These are phyloP conservation scores for Populus deltoides DNA, from an alignment of 345 rosid genomes.

Conservation along the genomic window DNA sequence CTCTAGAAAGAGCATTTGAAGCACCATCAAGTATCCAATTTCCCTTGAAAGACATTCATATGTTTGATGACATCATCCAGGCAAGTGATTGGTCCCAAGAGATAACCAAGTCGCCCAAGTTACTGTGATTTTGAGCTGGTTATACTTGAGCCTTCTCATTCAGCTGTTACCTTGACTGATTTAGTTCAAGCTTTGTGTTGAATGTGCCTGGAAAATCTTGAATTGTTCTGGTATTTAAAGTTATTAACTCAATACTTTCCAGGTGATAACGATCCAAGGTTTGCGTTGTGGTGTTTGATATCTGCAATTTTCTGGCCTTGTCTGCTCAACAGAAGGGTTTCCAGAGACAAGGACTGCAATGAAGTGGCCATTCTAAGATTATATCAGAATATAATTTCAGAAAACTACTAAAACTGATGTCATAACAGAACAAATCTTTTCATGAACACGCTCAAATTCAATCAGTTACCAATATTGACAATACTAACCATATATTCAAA, in stretches of 20 bases:
- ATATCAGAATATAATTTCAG: not conserved
- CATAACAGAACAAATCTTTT: not conserved
- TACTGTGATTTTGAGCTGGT: not conserved
- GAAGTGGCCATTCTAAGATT: not conserved
- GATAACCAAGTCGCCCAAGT: not conserved
- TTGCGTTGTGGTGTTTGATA: not conserved
- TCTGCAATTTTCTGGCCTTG: not conserved
- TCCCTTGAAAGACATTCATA: not conserved
- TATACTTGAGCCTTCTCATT: not conserved
- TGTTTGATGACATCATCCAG: not conserved
- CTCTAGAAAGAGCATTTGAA: not conserved
- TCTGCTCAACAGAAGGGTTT: not conserved
- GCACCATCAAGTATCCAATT: not conserved
- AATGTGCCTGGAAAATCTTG: not conserved
- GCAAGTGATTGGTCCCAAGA: not conserved
- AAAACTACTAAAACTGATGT: no score
- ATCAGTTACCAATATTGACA: not conserved
- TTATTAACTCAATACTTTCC: not conserved
- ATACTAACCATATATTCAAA: not conserved
- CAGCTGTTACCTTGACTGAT: not conserved
- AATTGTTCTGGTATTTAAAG: not conserved
- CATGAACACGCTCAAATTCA: not conserved
- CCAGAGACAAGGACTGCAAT: not conserved
- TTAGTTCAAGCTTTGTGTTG: not conserved
- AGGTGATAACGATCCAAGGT: not conserved